phyloP scores from a whole-genome alignment of 805 yeast species.

The Blastobotrys americana region DNA sequence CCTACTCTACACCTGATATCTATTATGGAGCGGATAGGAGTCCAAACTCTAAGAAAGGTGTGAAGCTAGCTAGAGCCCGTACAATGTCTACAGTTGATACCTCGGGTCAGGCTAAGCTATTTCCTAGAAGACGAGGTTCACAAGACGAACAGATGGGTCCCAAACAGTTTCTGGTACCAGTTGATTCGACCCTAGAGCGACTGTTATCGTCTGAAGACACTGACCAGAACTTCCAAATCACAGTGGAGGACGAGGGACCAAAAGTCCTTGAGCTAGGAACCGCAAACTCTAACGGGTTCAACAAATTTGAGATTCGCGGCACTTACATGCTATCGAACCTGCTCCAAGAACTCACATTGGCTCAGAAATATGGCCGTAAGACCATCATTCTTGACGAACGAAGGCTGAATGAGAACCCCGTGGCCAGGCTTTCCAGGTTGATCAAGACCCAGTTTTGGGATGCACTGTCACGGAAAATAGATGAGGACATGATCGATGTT shows the following conservation, averaged over 20 bases:
- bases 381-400: slow-evolving; percentile 77
- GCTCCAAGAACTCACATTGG: slow-evolving; percentile 82
- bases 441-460: slow-evolving; percentile 78
- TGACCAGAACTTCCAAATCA: slow-evolving; percentile 74
- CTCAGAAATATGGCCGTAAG: slow-evolving; percentile 69
- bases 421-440: slow-evolving; percentile 61
- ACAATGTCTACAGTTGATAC: slow-evolving; percentile 6
- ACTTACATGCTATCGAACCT: slow-evolving; percentile 84
- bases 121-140: slow-evolving; percentile 40
- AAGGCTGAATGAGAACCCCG: slow-evolving; percentile 81
- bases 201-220: slow-evolving; percentile 75
- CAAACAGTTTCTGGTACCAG: slow-evolving; percentile 64
- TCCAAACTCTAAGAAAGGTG: slow-evolving; percentile 7
- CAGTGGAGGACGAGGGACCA: slow-evolving; percentile 79
- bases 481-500: slow-evolving; percentile 49
- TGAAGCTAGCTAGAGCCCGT: slow-evolving; percentile 10
- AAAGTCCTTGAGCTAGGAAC: slow-evolving; percentile 76
- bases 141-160: slow-evolving; percentile 26
- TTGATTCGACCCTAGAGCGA: slow-evolving; percentile 62
- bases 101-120: neutral
- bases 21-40: slow-evolving; percentile 50
- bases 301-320: slow-evolving; percentile 67
- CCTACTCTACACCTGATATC: slow-evolving; percentile 58
- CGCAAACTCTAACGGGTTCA: slow-evolving; percentile 75
- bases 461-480: slow-evolving; percentile 63